These are phyloP conservation scores for Podosphaera xanthii DNA, from an alignment of 2,329 filamentous ascomycete species.

Conservation along the genomic window DNA sequence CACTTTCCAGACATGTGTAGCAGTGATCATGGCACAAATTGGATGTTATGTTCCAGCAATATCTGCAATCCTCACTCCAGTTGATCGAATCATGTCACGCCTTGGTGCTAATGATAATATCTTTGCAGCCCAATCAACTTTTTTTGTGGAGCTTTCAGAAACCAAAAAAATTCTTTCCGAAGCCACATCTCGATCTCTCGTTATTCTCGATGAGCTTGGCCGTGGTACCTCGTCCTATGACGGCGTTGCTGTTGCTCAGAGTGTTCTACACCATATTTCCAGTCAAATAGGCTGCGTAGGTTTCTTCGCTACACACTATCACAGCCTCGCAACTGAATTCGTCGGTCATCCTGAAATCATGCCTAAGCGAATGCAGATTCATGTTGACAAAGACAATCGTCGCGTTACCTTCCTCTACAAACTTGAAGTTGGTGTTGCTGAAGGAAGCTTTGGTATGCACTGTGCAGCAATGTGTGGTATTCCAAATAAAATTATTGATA, in stretches of 20 bases:
- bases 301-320: slow-evolving; percentile 96
- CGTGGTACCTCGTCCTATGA: slow-evolving; percentile 91
- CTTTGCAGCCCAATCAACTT: slow-evolving; percentile 90
- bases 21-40: slow-evolving; percentile 92
- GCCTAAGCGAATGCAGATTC: slow-evolving; percentile 78
- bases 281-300: slow-evolving; percentile 82
- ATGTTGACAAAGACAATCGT: slow-evolving; percentile 64
- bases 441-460: slow-evolving; percentile 97
- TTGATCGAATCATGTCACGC: slow-evolving; percentile 96
- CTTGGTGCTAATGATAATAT: slow-evolving; percentile 97
- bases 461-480: slow-evolving; percentile 98
- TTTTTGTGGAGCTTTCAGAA: slow-evolving; percentile 92
- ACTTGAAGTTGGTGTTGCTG: slow-evolving; percentile 77
- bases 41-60: slow-evolving; percentile 77
- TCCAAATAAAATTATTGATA: slow-evolving; percentile 54
- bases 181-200: slow-evolving; percentile 77
- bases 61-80: slow-evolving; percentile 64
- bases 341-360: slow-evolving; percentile 69
- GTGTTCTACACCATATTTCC: slow-evolving; percentile 88
- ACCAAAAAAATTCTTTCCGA: slow-evolving; percentile 95
- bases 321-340: slow-evolving; percentile 81
- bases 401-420: slow-evolving; percentile 95
- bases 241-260: slow-evolving; percentile 86
- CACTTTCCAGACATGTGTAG: slow-evolving; percentile 51
- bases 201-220: slow-evolving; percentile 90